These are phyloP conservation scores for Ophiostoma piceae DNA, from an alignment of 2,329 filamentous ascomycete species.

Conservation along the genomic window DNA sequence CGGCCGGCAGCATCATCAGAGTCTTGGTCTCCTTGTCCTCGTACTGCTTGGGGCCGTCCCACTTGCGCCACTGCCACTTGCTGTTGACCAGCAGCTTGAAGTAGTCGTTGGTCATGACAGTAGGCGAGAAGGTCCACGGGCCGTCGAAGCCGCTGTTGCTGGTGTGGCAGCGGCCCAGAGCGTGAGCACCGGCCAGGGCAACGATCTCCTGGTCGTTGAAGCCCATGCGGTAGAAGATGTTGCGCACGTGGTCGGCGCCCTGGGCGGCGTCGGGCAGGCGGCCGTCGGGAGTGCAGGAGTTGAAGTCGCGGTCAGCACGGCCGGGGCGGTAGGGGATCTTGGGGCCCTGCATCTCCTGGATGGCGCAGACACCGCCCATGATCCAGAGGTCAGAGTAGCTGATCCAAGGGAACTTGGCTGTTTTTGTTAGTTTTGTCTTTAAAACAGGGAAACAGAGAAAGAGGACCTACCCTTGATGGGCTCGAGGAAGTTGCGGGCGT, in stretches of 20 bases:
- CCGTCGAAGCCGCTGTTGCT: slow-evolving; percentile 84
- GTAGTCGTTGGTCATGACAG: slow-evolving; percentile 90
- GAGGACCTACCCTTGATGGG: slow-evolving; percentile 86
- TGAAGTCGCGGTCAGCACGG: slow-evolving; percentile 69
- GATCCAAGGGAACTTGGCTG: slow-evolving; percentile 87
- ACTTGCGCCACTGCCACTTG: slow-evolving; percentile 90
- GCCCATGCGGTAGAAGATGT: slow-evolving; percentile 94
- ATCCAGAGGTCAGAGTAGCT: slow-evolving; percentile 97
- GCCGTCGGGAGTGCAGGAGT: slow-evolving; percentile 88
- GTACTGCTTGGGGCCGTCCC: slow-evolving; percentile 86
- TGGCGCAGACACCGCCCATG: slow-evolving; percentile 72
- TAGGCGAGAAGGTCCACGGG: slow-evolving; percentile 89
- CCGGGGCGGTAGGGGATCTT: slow-evolving; percentile 83
- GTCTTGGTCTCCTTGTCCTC: slow-evolving; percentile 82
- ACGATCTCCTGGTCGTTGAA: slow-evolving; percentile 98
- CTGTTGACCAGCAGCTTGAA: slow-evolving; percentile 81
- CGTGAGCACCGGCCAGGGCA: slow-evolving; percentile 78
- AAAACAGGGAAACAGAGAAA: no score
- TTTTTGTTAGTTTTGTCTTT: not conserved
- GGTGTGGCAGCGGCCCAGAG: slow-evolving; percentile 79
- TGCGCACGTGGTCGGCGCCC: slow-evolving; percentile 74
- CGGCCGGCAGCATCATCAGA: slow-evolving; percentile 96
- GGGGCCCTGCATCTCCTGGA: slow-evolving; percentile 94
- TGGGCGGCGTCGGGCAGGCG: slow-evolving; percentile 69
- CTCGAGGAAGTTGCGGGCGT: slow-evolving; percentile 87